Conservation (phyloP, 495 filamentous ascomycete species). For the Lasiosphaeria miniovina region DNA sequence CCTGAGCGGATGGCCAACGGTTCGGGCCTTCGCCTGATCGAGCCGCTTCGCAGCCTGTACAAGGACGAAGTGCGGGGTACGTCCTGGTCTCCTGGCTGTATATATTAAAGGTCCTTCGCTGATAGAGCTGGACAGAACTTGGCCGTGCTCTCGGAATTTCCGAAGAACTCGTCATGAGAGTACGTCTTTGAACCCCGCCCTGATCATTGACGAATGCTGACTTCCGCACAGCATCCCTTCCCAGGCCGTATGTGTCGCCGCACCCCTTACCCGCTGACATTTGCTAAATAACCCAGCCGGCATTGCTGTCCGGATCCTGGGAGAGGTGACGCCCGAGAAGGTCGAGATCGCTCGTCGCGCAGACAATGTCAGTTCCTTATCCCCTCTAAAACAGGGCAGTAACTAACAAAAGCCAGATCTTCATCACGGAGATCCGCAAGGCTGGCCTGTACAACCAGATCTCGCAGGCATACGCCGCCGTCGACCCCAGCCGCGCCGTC, state of each 20-base stretch:
- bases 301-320: slow-evolving; percentile 84
- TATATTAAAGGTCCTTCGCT: too few species aligned
- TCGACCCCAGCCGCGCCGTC: slow-evolving; percentile 66
- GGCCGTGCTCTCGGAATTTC: slow-evolving; percentile 75
- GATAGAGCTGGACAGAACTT: slow-evolving; percentile 37
- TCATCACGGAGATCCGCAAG: slow-evolving; percentile 79
- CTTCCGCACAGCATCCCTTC: slow-evolving; percentile 65
- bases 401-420: slow-evolving; percentile 52
- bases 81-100: too few species aligned
- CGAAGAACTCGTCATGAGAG: slow-evolving; percentile 65
- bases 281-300: slow-evolving; percentile 53
- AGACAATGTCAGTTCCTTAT: slow-evolving; percentile 40
- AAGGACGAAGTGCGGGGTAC: slow-evolving; percentile 72
- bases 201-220: too few species aligned
- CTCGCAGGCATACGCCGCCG: slow-evolving; percentile 67
- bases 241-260: slow-evolving; percentile 36
- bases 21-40: slow-evolving; percentile 24
- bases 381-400: too few species aligned
- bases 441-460: slow-evolving; percentile 76
- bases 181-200: too few species aligned
- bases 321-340: slow-evolving; percentile 77
- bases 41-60: slow-evolving; percentile 73
- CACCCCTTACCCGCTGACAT: slow-evolving; percentile 18
- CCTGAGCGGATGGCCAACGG: slow-evolving; percentile 33
- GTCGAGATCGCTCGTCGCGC: slow-evolving; percentile 80